A percentile compares a stretch with the other conserved stretches of the same genome.
phyloP scores from a whole-genome alignment of 2,329 filamentous ascomycete genomes.

The Aureobasidium sp. region DNA sequence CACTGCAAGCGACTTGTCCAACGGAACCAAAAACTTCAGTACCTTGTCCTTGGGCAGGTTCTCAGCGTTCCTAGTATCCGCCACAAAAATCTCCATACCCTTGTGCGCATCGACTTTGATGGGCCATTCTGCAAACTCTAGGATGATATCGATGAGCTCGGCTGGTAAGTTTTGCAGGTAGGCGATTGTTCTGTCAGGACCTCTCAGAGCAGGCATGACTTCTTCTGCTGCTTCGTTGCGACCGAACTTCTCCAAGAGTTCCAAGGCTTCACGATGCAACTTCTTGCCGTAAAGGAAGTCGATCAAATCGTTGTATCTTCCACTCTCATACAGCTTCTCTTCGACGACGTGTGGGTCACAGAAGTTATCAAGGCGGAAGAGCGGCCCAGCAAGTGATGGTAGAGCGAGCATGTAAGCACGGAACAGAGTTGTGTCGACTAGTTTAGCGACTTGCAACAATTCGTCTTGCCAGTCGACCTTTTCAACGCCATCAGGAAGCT shows the following conservation, averaged over 20 bases:
- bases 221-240: constrained; percentile 40
- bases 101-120: constrained; percentile 60
- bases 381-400: constrained; percentile 72
- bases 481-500: constrained; percentile 24
- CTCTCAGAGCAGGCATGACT: constrained; percentile 53
- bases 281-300: constrained; percentile 96
- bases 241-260: constrained; percentile 74
- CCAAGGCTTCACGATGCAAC: constrained; percentile 77
- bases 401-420: constrained; percentile 89
- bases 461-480: constrained; percentile 57
- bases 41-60: constrained; percentile 71
- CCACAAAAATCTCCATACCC: constrained; percentile 88
- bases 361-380: constrained; percentile 95
- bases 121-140: constrained; percentile 89
- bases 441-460: constrained; percentile 64
- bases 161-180: constrained; percentile 87
- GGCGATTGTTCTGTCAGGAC: constrained; percentile 71
- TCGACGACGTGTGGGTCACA: constrained; percentile 94
- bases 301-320: constrained; percentile 87
- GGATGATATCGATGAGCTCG: constrained; percentile 78
- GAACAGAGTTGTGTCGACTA: constrained; percentile 92
- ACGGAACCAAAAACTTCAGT: constrained; percentile 59
- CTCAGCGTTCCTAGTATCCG: constrained; percentile 92
- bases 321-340: constrained; percentile 79
- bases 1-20: constrained; percentile 64